phyloP scores from a whole-genome alignment of 2,329 filamentous ascomycete genomes.

The Diaporthe nobilis region DNA sequence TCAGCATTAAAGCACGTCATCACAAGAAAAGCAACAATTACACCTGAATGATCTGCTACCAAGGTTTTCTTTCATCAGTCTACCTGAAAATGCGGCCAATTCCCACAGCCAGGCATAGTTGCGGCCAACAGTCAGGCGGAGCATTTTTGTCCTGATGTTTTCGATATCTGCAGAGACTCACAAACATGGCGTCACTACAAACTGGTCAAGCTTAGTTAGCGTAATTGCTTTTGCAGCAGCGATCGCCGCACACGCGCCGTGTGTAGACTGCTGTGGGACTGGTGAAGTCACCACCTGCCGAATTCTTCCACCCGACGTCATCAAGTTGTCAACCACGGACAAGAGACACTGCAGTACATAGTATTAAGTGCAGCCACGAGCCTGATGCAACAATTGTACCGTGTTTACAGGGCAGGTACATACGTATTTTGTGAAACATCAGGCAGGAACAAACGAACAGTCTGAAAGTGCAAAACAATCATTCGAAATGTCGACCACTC shows the following conservation, averaged over 20 bases:
- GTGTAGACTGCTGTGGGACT: neutral
- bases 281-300: slow-evolving; percentile 34
- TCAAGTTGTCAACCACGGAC: neutral
- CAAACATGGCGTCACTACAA: slow-evolving; percentile 19
- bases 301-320: slow-evolving; percentile 24
- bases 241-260: neutral
- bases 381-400: neutral
- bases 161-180: neutral
- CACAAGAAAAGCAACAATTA: neutral
- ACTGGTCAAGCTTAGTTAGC: neutral
- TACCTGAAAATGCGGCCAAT: neutral
- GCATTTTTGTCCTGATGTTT: neutral
- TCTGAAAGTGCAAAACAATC: neutral
- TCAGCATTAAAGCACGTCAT: neutral
- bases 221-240: slow-evolving; percentile 6
- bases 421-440: neutral
- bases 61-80: neutral
- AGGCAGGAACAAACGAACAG: neutral
- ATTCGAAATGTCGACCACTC: slow-evolving; percentile 17
- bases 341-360: neutral
- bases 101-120: neutral
- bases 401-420: neutral
- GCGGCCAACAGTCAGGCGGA: neutral
- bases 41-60: neutral
- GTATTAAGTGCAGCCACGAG: neutral